Base-by-base conservation (phyloP, 352 stramenopile genomes). In the Globisporangium echinulatum region DNA sequence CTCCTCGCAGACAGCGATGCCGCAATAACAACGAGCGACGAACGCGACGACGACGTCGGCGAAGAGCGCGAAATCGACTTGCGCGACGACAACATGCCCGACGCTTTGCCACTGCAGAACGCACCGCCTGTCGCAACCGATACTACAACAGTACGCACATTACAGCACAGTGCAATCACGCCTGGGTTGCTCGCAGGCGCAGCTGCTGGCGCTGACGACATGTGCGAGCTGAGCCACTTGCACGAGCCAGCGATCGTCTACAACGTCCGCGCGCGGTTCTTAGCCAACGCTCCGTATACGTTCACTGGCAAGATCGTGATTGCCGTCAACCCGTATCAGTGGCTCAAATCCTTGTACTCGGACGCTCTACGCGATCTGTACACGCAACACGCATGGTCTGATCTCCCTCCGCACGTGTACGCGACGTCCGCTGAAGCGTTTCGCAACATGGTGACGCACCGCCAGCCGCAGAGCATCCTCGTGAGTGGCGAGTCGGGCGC, bases 251-350 rank as follows among this genome's bases (percentile, higher is more conserved):
- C 88, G 38, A 96, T 97, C 55, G 81, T 97, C 38, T 97, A 97
- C 75, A 97, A 97, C 63, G 73, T 97, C 40, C 80, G 88, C 42
- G 71, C 77, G 57, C 82, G 91, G 13, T 96, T 96, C 67, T 84
- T 85, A 36, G 73, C 76, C n/a, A 69, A 82, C 49, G 75, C 88
- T 60, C 96, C 96, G 1, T 99, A 99, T 77, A 99, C 96, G 47
- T 97, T 97, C 67, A 98, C 97, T 42, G 96, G 96, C 42, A 94
- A 98, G 64, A 98, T 99, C 72, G 86, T 98, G 33, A 89, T 99
- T 48, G 95, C 96, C 1, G 87, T 98, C 47, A 99, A 99, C 68
- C 96, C 96, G 42, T 99, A 98, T 65, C 80, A 83, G 47, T 96
- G 88, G 87, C 80, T 96, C 62, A 85, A 90, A 61, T 55, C 74